Base-by-base conservation (phyloP, 441 rosid species). In the Gossypium lobatum region DNA sequence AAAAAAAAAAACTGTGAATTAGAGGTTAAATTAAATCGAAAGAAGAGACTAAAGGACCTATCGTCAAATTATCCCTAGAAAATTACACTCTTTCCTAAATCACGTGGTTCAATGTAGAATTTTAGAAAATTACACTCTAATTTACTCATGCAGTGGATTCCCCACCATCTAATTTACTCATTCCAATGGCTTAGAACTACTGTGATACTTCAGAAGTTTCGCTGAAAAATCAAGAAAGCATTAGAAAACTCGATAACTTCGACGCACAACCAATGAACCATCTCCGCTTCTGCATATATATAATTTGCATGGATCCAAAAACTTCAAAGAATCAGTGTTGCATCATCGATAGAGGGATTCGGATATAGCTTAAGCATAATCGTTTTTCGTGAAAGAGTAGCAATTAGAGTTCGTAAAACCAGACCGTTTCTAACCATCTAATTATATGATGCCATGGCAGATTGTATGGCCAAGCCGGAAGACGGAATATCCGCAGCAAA, bases 391-490 rank as follows among this genome's bases (percentile, higher is more conserved):
- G 34, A 0, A 31, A 31, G 34, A 31, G 6, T 31, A 5, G 6
- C 34, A 31, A 31, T 31, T 31, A 31, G 5, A 28, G 3, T 28
- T 28, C 31, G 1, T 28, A 28, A 28, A 28, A 26, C 31, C 4
- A 26, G 31, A 57, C 52, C 10, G 4, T 57, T 48, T 73, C 28
- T 59, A 3, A 55, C n/a, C 37, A 3, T 21, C 73, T 52, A 10
- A 8, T 48, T 28, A 28, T 69, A 25, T 26, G 42, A 78, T 39
- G 45, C 1, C 17, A 1, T 76, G 31, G 76, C 86, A 84, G 90
- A 80, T 74, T 69, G 77, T 73, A 70, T 71, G 58, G 84, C 72
- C 63, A 58, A 52, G 73, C 74, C 46, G 57, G 80, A 46, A 57
- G 75, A 57, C 72, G 79, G 80, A 70, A 71, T 67, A 74, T 58